phyloP scores from a whole-genome alignment of 2,329 filamentous ascomycete genomes.

The Monosporascus sp. region DNA sequence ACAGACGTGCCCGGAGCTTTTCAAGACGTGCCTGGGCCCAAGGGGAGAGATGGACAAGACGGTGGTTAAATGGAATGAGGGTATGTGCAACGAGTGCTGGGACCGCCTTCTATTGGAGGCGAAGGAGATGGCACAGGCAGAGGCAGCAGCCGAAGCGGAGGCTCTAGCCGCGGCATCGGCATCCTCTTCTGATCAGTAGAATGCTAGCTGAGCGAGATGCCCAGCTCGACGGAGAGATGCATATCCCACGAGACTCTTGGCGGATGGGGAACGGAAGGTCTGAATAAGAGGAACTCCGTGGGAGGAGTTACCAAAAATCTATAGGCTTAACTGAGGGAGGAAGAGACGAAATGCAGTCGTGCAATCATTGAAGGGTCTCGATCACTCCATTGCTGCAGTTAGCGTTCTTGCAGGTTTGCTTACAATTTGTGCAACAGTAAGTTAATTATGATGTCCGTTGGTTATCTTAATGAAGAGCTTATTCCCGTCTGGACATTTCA shows the following conservation, averaged over 20 bases:
- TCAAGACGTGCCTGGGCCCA: constrained; percentile 27
- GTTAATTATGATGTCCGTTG: too few species aligned
- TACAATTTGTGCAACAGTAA: too few species aligned
- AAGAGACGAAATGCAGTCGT: too few species aligned
- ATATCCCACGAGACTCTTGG: background rate
- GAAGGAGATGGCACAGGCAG: constrained; percentile 23
- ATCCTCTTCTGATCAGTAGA: constrained; percentile 11
- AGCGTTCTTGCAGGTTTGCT: too few species aligned
- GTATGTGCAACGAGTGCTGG: constrained; percentile 30
- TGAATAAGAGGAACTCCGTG: too few species aligned
- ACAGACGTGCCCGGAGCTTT: constrained; percentile 25
- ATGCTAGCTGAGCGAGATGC: constrained; percentile 5
- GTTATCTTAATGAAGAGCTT: too few species aligned
- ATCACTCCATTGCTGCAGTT: too few species aligned
- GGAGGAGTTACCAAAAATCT: too few species aligned
- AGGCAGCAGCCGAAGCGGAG: constrained; percentile 15
- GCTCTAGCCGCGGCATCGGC: constrained; percentile 11
- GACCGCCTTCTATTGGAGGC: constrained; percentile 26
- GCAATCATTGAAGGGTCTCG: too few species aligned
- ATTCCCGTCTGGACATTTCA: too few species aligned
- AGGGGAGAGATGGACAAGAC: constrained; percentile 28
- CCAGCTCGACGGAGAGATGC: background rate
- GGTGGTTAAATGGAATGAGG: constrained; percentile 26
- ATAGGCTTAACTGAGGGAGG: too few species aligned
- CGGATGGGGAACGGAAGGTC: too few species aligned